Evolutionary conservation across 257 asterid species (phyloP).

Genomic region (Nicotiana otophora): DNA sequence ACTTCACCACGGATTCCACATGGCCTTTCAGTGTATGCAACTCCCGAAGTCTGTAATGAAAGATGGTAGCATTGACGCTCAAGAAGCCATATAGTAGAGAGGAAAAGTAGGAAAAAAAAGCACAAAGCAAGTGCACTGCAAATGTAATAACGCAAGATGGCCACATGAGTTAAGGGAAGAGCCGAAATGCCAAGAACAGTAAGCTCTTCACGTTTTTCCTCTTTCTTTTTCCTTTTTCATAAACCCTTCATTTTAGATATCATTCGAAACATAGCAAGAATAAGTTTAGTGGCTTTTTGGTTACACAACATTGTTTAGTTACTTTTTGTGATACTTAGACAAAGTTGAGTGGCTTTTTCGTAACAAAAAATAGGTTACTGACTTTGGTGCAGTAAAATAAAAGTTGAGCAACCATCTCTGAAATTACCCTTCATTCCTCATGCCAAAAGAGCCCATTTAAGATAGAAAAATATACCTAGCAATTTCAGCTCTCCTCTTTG

Average conservation of each 20-base stretch:
- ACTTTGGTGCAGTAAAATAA: no score
- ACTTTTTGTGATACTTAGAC: no score
- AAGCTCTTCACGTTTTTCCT: no score
- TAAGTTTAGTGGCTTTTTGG: no score
- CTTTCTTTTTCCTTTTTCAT: no score
- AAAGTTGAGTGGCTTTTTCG: no score
- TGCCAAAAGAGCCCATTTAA: constrained; percentile 43
- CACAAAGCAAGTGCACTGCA: background rate
- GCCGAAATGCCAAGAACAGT: background rate
- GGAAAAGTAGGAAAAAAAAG: background rate
- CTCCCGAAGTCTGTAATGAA: constrained; percentile 61
- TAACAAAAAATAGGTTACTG: no score
- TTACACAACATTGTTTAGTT: no score
- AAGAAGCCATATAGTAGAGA: background rate
- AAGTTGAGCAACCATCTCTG: no score
- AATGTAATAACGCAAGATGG: background rate
- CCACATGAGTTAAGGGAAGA: background rate
- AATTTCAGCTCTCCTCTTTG: constrained; percentile 93
- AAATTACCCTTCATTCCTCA: no score
- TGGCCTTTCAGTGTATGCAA: constrained; percentile 89
- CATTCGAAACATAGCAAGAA: no score
- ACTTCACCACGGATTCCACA: constrained; percentile 89
- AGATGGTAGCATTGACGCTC: background rate
- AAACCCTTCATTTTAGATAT: background rate
- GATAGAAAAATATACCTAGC: constrained; percentile 56